phyloP scores from a whole-genome alignment of 2,329 filamentous ascomycete species.

The Verticillium zaregamsianum region DNA sequence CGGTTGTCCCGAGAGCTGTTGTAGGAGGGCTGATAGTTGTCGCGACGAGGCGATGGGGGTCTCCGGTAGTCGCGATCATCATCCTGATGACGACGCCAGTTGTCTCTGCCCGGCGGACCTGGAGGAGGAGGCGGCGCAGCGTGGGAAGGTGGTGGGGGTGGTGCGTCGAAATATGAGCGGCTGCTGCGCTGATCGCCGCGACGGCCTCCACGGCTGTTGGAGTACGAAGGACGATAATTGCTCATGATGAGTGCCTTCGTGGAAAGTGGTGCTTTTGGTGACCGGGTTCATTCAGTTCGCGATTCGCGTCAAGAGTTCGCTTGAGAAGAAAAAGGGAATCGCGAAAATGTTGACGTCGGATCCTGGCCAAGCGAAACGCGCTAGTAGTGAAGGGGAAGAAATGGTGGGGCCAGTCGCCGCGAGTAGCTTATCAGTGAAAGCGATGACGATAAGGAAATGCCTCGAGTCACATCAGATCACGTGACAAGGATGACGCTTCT shows the following conservation, averaged over 20 bases:
- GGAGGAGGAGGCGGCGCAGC: not conserved
- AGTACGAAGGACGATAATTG: slow-evolving; percentile 1
- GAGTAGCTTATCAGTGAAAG: not conserved
- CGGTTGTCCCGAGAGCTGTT: not conserved
- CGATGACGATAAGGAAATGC: not conserved
- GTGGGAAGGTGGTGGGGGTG: not conserved
- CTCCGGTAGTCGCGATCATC: not conserved
- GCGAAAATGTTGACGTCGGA: not conserved
- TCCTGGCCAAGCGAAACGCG: not conserved
- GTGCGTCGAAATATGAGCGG: not conserved
- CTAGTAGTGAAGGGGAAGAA: not conserved
- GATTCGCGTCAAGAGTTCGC: not conserved
- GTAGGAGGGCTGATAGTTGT: not conserved
- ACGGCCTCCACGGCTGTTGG: not conserved
- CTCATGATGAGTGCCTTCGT: not conserved
- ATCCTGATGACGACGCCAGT: not conserved
- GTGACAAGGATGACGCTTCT: not conserved
- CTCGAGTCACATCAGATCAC: not conserved
- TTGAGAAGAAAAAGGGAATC: not conserved
- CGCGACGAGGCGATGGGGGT: not conserved
- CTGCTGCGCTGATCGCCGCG: not conserved
- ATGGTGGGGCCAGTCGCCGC: not conserved
- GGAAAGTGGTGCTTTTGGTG: not conserved
- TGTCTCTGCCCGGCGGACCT: not conserved
- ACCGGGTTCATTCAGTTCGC: not conserved